A percentile compares a stretch with the other conserved stretches of the same genome.
Evolutionary conservation across 257 asterid species (phyloP).

Genomic region (Solanum rostratum): DNA sequence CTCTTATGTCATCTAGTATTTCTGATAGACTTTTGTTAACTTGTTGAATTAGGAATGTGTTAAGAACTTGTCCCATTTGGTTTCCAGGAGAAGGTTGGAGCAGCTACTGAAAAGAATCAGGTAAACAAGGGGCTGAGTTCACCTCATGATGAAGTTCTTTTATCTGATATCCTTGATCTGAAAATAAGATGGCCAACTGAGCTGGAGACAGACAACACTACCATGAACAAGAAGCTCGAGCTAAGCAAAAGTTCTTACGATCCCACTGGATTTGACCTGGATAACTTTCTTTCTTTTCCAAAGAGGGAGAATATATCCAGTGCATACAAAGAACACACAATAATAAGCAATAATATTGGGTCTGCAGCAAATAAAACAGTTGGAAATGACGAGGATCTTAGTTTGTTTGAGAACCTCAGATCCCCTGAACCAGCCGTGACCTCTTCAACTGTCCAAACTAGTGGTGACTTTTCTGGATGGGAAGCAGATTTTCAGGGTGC

Average conservation of each 20-base stretch:
- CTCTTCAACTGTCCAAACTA: conserved; percentile 13
- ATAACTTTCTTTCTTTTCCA: conserved; percentile 42
- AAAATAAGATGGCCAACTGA: conserved; percentile 48
- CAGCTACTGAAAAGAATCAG: conserved; percentile 20
- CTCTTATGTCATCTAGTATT: neutral
- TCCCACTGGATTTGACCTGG: conserved; percentile 47
- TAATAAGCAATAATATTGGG: conserved; percentile 8
- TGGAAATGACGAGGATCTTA: conserved; percentile 25
- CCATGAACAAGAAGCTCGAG: conserved; percentile 19
- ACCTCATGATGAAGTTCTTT: conserved; percentile 23
- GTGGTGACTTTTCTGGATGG: conserved; percentile 55
- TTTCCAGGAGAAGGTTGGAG: conserved; percentile 68
- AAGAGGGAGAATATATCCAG: conserved; percentile 15
- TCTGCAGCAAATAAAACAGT: conserved; percentile 17
- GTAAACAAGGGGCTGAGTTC: conserved; percentile 35
- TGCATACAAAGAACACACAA: conserved; percentile 17
- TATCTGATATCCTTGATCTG: conserved; percentile 56
- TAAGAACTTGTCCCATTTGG: conserved; percentile 3
- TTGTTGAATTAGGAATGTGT: neutral
- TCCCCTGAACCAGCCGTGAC: conserved; percentile 28
- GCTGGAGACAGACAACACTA: conserved; percentile 18
- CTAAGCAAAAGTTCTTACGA: conserved; percentile 24
- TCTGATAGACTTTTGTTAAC: neutral
- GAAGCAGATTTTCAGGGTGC: conserved; percentile 70
- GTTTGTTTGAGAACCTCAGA: conserved; percentile 38